phyloP scores from a whole-genome alignment of 495 filamentous ascomycete genomes.

The Penicillium odoratum region DNA sequence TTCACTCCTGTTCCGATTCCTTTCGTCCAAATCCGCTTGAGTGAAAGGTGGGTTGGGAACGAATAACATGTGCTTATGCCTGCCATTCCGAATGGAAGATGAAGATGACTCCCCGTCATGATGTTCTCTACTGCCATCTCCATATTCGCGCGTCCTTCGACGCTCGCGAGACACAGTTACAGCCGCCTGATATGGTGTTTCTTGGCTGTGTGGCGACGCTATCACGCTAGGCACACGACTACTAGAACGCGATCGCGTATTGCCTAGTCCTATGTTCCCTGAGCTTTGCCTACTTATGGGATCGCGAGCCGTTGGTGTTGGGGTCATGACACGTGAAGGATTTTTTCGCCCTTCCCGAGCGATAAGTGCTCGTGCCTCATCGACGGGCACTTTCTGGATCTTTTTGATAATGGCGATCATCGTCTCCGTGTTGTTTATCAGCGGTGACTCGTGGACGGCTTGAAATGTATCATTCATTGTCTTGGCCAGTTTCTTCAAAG shows the following conservation, averaged over 20 bases:
- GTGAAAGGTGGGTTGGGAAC: background rate
- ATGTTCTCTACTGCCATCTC: background rate
- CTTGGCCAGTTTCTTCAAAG: background rate
- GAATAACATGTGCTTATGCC: background rate
- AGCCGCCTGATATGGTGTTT: background rate
- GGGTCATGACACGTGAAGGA: background rate
- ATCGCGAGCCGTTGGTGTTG: background rate
- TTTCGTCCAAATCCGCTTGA: background rate
- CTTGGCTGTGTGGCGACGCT: background rate
- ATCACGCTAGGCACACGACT: background rate
- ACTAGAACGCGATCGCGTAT: background rate
- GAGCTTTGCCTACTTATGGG: background rate
- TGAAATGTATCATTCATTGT: background rate
- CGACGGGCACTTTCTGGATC: background rate
- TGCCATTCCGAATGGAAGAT: background rate
- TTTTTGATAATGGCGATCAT: background rate
- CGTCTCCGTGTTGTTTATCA: background rate
- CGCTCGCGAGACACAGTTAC: background rate
- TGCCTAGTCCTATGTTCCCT: background rate
- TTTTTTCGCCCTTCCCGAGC: background rate
- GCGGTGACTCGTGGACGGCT: background rate
- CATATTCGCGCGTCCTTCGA: background rate
- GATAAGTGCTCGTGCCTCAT: background rate
- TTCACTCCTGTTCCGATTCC: background rate
- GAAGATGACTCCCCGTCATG: background rate